Base-by-base conservation (phyloP, 1,284 basidiomycete species). In the Apiotrichum laibachii region DNA sequence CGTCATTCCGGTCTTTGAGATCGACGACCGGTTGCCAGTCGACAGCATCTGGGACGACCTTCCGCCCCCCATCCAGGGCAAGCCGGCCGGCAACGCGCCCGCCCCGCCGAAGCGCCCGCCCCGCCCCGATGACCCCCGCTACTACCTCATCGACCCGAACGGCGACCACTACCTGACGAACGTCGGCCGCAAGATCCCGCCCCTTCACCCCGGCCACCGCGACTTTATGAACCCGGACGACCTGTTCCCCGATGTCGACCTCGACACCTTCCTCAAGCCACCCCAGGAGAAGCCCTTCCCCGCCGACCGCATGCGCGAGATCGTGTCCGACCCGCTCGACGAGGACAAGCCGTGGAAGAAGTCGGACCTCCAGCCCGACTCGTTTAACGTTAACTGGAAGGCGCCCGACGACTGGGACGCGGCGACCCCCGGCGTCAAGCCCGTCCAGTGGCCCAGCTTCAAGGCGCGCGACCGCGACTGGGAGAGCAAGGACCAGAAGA, bases 241-340 rank as follows among this genome's bases (percentile, higher is more conserved):
- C 8, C 58, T 76, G 15, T 72, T 77, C 54, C 62, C 71, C 7
- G 72, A 77, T 15, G 59, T 79, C 50, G 60, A 67, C 40, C 47
- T 69, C 0, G 55, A 46, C 47, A 16, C 31, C 56, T 65, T 61
- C 62, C 57, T 58, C 48, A 9, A 44, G 16, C 62, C 65, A 8
- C 69, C 72, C 0, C 47, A 16, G 10, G n/a, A 50, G 19, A 33
- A 60, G 6, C 33, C 46, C 15, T 78, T 67, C 61, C 74, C 77
- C 2, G 53, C 61, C 11, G 56, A 57, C 2, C 49, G 59, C 11
- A 42, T 75, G 4, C 51, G 62, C 13, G 60, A 68, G 46, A 70
- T 78, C 50, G 63, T 71, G 46, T 72, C 69, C 0, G 58, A 63
- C 0, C 55, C 63, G 10, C 55, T 63, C 7, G 39, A 52, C 2